Evolutionary conservation across 2,329 filamentous ascomycete genomes (phyloP), one percentile per base, ranked within the genome.

Genomic region (Pezicula radicicola): DNA sequence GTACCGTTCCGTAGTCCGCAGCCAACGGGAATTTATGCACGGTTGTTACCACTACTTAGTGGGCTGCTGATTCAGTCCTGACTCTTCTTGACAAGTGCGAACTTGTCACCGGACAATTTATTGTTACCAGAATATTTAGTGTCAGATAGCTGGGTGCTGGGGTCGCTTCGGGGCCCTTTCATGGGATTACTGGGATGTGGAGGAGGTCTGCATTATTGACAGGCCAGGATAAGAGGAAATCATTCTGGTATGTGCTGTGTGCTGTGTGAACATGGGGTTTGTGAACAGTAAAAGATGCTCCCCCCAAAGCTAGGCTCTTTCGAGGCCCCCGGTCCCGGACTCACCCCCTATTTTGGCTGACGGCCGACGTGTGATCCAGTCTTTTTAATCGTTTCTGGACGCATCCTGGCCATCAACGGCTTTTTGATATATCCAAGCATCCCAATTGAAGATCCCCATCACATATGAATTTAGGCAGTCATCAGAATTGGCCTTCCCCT

Each of bases 391-490:
- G 41, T 52, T 52, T 40, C 49, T 42, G 50, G 19, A n/a, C 15
- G 39, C 44, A 42, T 49, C 46, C 59, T 52, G 48, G 47, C 51
- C 19, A 52, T 57, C 60, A 60, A 62, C 63, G 59, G 58, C 59
- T 60, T 60, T 61, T 58, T 33, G 56, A 61, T 60, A 59, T 58
- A 58, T 54, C 50, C 55, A 48, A 51, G 50, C 52, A 56, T 54
- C 58, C 56, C 56, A 60, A 61, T 53, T 52, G 53, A 58, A 53
- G 51, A 59, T 56, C 55, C 35, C 55, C 55, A 52, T 62, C 46
- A 57, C 48, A 59, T 57, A 56, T 56, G 61, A 58, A 56, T 64
- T 63, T 64, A 63, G 62, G 63, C 63, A 62, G 48, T 43, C 40
- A 48, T 45, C 36, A 43, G 46, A 13, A 33, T 13, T 10, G 52